Conservation (phyloP, 805 yeast species). For the Cyberlindnera japonica region DNA sequence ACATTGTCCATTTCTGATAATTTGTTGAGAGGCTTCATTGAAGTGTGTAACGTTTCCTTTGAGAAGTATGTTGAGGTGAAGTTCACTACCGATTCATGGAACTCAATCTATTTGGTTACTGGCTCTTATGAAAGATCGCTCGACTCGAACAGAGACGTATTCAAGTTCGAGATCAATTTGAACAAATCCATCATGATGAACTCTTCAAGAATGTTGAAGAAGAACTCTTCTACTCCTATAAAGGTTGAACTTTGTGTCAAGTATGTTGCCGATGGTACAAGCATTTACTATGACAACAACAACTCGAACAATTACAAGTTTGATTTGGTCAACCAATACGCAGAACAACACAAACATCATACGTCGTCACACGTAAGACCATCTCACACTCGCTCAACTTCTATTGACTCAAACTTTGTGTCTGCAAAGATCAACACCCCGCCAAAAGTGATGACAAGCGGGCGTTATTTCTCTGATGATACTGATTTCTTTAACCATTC, state of each 20-base stretch:
- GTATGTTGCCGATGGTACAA: conserved; percentile 31
- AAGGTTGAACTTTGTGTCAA: conserved; percentile 37
- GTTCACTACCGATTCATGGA: conserved; percentile 49
- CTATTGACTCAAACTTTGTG: conserved; percentile 17
- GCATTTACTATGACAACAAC: conserved; percentile 40
- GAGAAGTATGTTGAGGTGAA: conserved; percentile 41
- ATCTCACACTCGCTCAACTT: conserved; percentile 8
- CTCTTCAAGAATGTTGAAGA: conserved; percentile 11
- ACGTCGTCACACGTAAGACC: too few relatives aligned
- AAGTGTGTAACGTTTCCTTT: conserved; percentile 37
- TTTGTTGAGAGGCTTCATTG: conserved; percentile 37
- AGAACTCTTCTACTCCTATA: conserved; percentile 14
- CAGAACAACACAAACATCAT: conserved; percentile 3
- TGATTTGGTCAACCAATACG: conserved; percentile 19
- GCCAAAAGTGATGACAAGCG: conserved; percentile 19
- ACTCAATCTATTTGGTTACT: conserved; percentile 41
- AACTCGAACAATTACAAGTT: conserved; percentile 36
- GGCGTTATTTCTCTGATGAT: conserved; percentile 28
- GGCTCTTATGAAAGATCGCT: conserved; percentile 24
- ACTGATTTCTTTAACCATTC: conserved; percentile 27
- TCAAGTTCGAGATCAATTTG: conserved; percentile 48
- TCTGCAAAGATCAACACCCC: conserved; percentile 12
- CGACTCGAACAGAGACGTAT: conserved; percentile 34
- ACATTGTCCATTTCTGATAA: conserved; percentile 39
- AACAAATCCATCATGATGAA: conserved; percentile 24